phyloP scores from a whole-genome alignment of 371 early-diverging fungal genomes.

The Nematocida displodere region DNA sequence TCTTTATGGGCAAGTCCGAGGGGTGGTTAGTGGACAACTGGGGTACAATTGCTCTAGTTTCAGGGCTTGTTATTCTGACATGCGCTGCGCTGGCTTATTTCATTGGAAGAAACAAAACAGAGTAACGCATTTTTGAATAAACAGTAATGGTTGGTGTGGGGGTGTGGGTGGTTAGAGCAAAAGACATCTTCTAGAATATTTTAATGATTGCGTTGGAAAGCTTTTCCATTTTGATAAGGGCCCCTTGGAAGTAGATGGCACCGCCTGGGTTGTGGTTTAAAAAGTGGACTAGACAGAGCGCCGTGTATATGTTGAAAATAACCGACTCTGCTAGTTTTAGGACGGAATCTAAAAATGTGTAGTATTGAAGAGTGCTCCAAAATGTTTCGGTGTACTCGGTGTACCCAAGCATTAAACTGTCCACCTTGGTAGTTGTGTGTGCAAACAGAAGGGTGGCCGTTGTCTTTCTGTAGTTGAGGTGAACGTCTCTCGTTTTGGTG shows the following conservation, averaged over 20 bases:
- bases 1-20: not conserved
- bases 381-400: no score
- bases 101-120: not conserved
- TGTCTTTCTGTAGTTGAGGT: no score
- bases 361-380: no score
- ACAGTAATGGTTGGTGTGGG: not conserved
- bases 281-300: not conserved
- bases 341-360: no score
- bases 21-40: not conserved
- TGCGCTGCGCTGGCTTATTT: not conserved
- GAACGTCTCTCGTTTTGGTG: no score
- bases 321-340: not conserved
- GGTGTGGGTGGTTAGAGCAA: not conserved
- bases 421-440: not conserved
- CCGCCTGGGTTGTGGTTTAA: not conserved
- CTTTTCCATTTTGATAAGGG: constrained; percentile 33
- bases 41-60: not conserved
- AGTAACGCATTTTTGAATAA: not conserved
- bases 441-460: no score
- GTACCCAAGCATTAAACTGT: not conserved
- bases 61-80: not conserved
- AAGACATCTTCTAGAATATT: not conserved
- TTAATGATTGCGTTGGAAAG: constrained; percentile 14
- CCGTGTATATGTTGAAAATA: not conserved
- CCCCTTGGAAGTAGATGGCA: not conserved